Evolutionary conservation across 768 basidiomycete species (phyloP), one percentile per base, ranked within the genome.

Genomic region (Xerocomellus amylosporus): DNA sequence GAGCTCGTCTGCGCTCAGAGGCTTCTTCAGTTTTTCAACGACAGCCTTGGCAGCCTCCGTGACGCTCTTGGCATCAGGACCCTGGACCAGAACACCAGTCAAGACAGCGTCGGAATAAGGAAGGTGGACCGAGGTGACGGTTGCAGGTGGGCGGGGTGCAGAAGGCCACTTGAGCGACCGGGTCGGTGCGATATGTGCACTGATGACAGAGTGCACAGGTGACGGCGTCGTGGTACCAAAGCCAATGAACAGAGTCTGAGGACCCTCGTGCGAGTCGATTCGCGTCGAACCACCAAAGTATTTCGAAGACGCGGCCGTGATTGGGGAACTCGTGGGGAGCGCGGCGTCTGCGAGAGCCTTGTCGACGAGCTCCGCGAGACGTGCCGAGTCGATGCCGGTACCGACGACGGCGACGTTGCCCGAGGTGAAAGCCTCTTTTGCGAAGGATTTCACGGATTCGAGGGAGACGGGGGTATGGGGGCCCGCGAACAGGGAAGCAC

Each of bases 31-130:
- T 15, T 81, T 85, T 52, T 81, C 75, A 28, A 90, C 84, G 30
- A 86, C 85, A n/a, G 76, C 77, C 71, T 84, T 83, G 17, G 80
- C 83, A 20, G 86, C 90, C 53, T 85, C 80, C 61, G 79, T 84
- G 43, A 92, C 85, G 49, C 76, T 81, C 41, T 78, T 76, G 2
- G 79, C 68, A 22, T 85, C 87, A 36, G 77, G 69, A 7, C 85
- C 92, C 67, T 90, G 85, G 34, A 98, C 76, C 49, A 92, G 72
- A 53, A 97, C 73, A 54, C 94, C 94, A 55, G 96, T 84, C 47
- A 99, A 79, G 8, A 88, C 78, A 4, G 93, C 95, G 67, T 98
- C 96, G 15, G 93, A 91, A 75, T 98, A 98, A 14, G 89, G 86
- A 13, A 94, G 77, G 66, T 90, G 82, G 49, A 97, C 84, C 12